A percentile compares a stretch with the other conserved stretches of the same genome.
phyloP scores from a whole-genome alignment of 208 protist species.

The Leishmania braziliensis region DNA sequence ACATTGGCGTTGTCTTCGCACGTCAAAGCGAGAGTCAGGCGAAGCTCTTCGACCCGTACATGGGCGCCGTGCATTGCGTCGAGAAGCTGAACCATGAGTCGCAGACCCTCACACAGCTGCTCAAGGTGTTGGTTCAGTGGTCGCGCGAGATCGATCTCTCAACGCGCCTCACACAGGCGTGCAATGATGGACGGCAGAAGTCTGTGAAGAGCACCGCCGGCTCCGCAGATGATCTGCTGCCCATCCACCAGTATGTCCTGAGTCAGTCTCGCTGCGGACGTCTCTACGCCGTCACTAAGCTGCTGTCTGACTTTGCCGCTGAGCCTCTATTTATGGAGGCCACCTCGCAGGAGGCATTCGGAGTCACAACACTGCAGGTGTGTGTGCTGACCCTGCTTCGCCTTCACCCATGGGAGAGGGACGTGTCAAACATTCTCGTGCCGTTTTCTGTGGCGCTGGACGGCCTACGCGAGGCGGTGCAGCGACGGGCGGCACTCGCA shows the following conservation, averaged over 20 bases:
- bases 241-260: slow-evolving; percentile 88
- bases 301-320: slow-evolving; percentile 72
- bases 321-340: slow-evolving; percentile 73
- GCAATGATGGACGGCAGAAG: slow-evolving; percentile 25
- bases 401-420: slow-evolving; percentile 64
- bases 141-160: slow-evolving; percentile 83
- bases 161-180: slow-evolving; percentile 60
- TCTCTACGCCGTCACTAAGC: slow-evolving; percentile 62
- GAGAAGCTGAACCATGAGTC: slow-evolving; percentile 52
- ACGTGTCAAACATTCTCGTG: slow-evolving; percentile 51
- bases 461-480: slow-evolving; percentile 14
- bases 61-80: slow-evolving; percentile 71
- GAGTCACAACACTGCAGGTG: slow-evolving; percentile 80
- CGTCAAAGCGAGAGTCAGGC: slow-evolving; percentile 53
- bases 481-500: not conserved
- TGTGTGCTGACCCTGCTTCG: slow-evolving; percentile 60
- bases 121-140: slow-evolving; percentile 75
- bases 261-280: slow-evolving; percentile 49
- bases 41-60: slow-evolving; percentile 84
- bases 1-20: slow-evolving; percentile 80
- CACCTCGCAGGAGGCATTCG: slow-evolving; percentile 77
- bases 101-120: slow-evolving; percentile 60
- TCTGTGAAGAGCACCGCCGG: slow-evolving; percentile 19
- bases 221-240: slow-evolving; percentile 86
- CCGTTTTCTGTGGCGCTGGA: slow-evolving; percentile 28